Base-by-base conservation (phyloP, 1,139 yeast species). In the Ogataea hybrid region DNA sequence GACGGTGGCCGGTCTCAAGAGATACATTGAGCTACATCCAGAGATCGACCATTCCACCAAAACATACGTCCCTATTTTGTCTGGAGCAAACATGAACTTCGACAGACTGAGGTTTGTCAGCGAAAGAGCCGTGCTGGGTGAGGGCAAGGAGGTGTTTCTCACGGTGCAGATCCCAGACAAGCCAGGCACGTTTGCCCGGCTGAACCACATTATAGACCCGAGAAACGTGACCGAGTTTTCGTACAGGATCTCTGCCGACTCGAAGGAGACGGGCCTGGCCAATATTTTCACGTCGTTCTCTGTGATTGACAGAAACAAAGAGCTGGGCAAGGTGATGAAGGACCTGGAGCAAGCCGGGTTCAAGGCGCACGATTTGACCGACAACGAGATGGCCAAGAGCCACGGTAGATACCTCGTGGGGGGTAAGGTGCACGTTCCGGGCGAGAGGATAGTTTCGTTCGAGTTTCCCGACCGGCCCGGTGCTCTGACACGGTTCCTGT, bases 381-480 rank as follows among this genome's bases (percentile, higher is more conserved):
- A 84, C 46, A 89, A 92, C 60, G 97, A 90, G 63, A 75, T 92
- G 69, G 98, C 98, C 32, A 92, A 92, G 65, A 78, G 92, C 17
- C 99, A 92, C 58, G 97, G 97, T 31, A 79, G 99, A 63, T 94
- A 94, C 62, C 71, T 92, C 50, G 95, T 92, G 20, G 98, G 98
- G 44, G 98, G 98, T 44, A 81, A 84, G 46, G 75, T 83, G 0
- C 61, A 70, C 18, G 79, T 83, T 11, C 70, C 76, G 23, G 73
- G 85, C 50, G 99, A 92, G 64, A 79, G 84, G 55, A 67, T 92
- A 35, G 79, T 81, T 54, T 77, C 85, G 42, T 92, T 92, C 58
- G 97, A 89, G 64, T 94, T 92, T 71, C 99, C 99, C 10, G 99
- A 92, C 62, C 81, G 94, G 57, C 97, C 97, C 1, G 95, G 96